These are phyloP conservation scores for Harrya chromipes DNA, from an alignment of 768 basidiomycete species.

Conservation along the genomic window DNA sequence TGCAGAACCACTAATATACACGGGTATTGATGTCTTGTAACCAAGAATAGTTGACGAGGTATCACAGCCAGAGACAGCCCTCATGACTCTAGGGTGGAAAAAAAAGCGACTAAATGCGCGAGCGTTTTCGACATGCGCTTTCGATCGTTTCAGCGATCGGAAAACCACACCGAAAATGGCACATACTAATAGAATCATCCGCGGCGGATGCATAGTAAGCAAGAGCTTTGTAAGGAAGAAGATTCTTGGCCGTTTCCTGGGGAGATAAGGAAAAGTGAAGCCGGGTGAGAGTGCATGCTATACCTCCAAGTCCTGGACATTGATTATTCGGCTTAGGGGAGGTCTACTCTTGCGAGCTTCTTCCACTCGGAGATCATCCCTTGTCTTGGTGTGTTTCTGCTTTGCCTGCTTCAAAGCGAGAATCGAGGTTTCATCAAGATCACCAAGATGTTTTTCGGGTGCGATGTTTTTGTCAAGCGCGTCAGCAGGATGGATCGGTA, in stretches of 20 bases:
- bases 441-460: slow-evolving; percentile 68
- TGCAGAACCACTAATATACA: slow-evolving; percentile 83
- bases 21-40: slow-evolving; percentile 65
- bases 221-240: slow-evolving; percentile 71
- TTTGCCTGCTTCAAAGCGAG: slow-evolving; percentile 35
- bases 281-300: background rate
- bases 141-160: slow-evolving; percentile 12
- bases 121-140: slow-evolving; percentile 67
- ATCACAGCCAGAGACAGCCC: slow-evolving; percentile 57
- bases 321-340: slow-evolving; percentile 67
- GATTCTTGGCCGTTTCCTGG: slow-evolving; percentile 69
- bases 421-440: slow-evolving; percentile 48
- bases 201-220: slow-evolving; percentile 86
- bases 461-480: slow-evolving; percentile 72
- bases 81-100: slow-evolving; percentile 83
- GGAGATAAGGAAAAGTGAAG: background rate
- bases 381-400: slow-evolving; percentile 50
- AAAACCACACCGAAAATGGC: slow-evolving; percentile 1
- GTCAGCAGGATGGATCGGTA: slow-evolving; percentile 84
- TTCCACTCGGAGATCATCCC: slow-evolving; percentile 68
- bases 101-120: slow-evolving; percentile 83
- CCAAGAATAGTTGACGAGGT: slow-evolving; percentile 75
- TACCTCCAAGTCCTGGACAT: slow-evolving; percentile 81
- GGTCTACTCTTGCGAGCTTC: slow-evolving; percentile 59
- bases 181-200: slow-evolving; percentile 79